Percentiles rank a stretch among this genome's conserved stretches.
Evolutionary conservation across 371 early-diverging fungal species (phyloP).

Genomic region (Gilbertella persicaria): DNA sequence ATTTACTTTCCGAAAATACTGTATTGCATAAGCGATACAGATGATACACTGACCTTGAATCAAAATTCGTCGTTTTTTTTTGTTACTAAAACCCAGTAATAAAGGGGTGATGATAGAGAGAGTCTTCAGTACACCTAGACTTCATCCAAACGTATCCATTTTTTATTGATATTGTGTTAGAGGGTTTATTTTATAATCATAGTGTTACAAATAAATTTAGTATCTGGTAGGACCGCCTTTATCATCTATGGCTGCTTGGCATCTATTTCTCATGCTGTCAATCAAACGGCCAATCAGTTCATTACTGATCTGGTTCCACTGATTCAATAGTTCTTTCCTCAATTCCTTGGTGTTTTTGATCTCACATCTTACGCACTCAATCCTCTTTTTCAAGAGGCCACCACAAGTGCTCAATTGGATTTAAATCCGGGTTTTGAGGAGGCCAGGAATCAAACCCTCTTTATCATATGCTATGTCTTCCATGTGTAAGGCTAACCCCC

Average conservation of each 20-base stretch:
- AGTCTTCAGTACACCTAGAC: too few relatives aligned
- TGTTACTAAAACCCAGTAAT: too few relatives aligned
- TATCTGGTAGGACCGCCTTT: background rate
- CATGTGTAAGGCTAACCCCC: too few relatives aligned
- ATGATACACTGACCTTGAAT: too few relatives aligned
- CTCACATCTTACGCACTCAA: background rate
- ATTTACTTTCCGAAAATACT: too few relatives aligned
- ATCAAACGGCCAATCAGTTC: background rate
- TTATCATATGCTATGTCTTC: background rate
- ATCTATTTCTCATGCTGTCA: background rate
- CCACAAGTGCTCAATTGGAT: conserved; percentile 19
- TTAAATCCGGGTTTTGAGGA: conserved; percentile 19
- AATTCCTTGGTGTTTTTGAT: background rate
- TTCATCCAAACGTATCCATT: too few relatives aligned
- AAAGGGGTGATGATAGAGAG: too few relatives aligned
- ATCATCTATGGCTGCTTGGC: background rate
- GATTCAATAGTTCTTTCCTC: background rate
- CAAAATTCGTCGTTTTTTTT: too few relatives aligned
- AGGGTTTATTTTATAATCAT: too few relatives aligned
- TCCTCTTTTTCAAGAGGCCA: background rate
- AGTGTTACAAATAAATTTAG: too few relatives aligned
- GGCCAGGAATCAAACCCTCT: conserved; percentile 14
- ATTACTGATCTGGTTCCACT: background rate
- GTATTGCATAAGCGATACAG: too few relatives aligned
- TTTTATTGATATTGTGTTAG: too few relatives aligned